Evolutionary conservation across 192 early-diverging fungal species (phyloP).

Genomic region (Powellomyces hirtus): DNA sequence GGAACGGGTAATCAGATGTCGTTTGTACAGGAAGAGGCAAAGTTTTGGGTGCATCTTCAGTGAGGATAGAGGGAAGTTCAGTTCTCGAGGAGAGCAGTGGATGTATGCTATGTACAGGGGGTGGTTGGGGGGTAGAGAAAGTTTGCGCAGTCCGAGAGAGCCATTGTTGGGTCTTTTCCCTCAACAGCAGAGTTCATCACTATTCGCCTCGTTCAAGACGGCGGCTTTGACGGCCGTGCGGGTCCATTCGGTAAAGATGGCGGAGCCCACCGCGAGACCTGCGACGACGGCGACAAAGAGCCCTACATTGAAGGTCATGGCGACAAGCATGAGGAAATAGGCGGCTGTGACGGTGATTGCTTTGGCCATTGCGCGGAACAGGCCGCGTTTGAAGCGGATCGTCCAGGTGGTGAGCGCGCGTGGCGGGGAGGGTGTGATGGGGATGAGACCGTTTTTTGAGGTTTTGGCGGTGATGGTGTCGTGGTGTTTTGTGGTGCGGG

Average conservation of each 20-base stretch:
- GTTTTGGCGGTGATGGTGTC: too few species aligned
- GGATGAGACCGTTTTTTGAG: neutral
- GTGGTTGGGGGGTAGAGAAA: too few species aligned
- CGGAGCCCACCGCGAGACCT: slow-evolving; percentile 49
- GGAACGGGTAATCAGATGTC: too few species aligned
- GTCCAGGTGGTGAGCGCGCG: too few species aligned
- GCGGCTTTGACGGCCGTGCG: slow-evolving; percentile 5
- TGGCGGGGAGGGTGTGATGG: too few species aligned
- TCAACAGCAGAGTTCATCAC: slow-evolving; percentile 22
- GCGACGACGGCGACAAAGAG: slow-evolving; percentile 57
- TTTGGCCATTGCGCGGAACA: slow-evolving; percentile 37
- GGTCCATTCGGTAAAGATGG: slow-evolving; percentile 43
- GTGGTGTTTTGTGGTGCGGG: neutral
- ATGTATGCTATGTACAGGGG: too few species aligned
- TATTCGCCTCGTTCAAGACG: neutral
- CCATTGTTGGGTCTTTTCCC: too few species aligned
- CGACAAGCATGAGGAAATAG: slow-evolving; percentile 59
- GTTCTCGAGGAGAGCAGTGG: too few species aligned
- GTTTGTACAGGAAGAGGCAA: too few species aligned
- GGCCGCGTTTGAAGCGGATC: slow-evolving; percentile 16
- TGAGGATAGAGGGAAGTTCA: too few species aligned
- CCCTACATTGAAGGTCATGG: slow-evolving; percentile 65
- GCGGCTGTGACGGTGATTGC: slow-evolving; percentile 40
- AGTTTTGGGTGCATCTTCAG: too few species aligned
- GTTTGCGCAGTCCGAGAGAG: too few species aligned